phyloP scores from a whole-genome alignment of 192 early-diverging fungal species.

The Diversispora epigaea region DNA sequence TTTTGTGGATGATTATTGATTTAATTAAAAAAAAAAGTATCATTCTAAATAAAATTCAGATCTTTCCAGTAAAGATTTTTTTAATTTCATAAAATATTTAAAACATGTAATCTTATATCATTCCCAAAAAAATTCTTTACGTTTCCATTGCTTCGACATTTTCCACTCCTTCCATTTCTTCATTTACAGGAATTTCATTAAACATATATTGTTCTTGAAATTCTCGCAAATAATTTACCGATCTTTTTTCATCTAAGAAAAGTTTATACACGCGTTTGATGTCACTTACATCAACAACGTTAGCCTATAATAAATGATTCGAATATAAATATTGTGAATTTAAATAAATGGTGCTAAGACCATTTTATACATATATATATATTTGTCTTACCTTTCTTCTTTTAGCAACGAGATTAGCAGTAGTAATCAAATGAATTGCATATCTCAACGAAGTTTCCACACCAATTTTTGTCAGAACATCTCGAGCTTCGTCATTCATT shows the following conservation, averaged over 20 bases:
- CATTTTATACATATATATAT: not conserved
- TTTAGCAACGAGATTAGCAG: slow-evolving; percentile 83
- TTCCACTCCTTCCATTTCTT: slow-evolving; percentile 27
- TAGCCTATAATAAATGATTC: slow-evolving; percentile 49
- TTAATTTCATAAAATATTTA: no score
- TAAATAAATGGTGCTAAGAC: not conserved
- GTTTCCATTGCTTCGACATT: slow-evolving; percentile 40
- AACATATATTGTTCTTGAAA: slow-evolving; percentile 95
- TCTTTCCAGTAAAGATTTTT: no score
- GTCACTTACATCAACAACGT: slow-evolving; percentile 89
- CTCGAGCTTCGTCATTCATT: slow-evolving; percentile 82
- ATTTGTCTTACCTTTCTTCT: slow-evolving; percentile 70
- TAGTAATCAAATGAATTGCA: slow-evolving; percentile 96
- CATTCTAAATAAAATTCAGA: no score
- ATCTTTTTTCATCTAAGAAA: slow-evolving; percentile 95
- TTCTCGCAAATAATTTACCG: slow-evolving; percentile 92
- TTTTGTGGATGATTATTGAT: no score
- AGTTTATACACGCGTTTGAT: slow-evolving; percentile 92
- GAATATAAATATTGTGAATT: not conserved
- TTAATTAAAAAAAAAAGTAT: no score
- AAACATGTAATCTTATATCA: not conserved
- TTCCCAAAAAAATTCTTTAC: not conserved
- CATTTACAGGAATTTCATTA: slow-evolving; percentile 57
- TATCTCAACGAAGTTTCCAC: slow-evolving; percentile 91
- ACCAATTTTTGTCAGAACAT: slow-evolving; percentile 86